phyloP scores from a whole-genome alignment of 345 rosid species.

The Zanthoxylum bungeanum region DNA sequence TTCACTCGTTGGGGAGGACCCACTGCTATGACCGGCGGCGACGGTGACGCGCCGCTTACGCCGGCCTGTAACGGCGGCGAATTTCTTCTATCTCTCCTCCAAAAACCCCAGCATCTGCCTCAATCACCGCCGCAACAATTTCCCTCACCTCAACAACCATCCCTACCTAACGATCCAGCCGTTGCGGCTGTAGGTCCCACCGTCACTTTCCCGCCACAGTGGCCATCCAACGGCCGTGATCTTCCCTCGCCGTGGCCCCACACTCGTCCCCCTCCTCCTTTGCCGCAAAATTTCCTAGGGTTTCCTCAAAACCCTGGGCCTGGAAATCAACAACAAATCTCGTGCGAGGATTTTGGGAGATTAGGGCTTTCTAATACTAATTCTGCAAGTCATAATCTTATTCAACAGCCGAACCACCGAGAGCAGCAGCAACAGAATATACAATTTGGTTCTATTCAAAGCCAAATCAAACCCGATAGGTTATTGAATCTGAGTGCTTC shows the following conservation, averaged over 20 bases:
- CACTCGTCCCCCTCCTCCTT: constrained; percentile 34
- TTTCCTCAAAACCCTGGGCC: constrained; percentile 42
- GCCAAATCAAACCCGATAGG: constrained; percentile 35
- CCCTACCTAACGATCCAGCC: constrained; percentile 62
- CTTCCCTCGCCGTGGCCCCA: constrained; percentile 24
- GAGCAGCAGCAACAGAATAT: constrained; percentile 38
- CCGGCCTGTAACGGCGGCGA: constrained; percentile 65
- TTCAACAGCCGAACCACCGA: constrained; percentile 33
- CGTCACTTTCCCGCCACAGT: constrained; percentile 31
- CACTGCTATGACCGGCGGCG: constrained; percentile 53
- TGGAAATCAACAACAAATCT: constrained; percentile 22
- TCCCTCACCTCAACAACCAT: constrained; percentile 21
- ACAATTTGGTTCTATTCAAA: constrained; percentile 58
- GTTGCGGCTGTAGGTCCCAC: constrained; percentile 79
- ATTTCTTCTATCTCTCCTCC: constrained; percentile 76
- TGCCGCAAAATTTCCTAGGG: constrained; percentile 46
- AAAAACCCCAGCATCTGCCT: constrained; percentile 34
- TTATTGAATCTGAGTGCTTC: constrained; percentile 25
- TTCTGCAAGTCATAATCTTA: constrained; percentile 29
- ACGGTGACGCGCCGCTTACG: constrained; percentile 46
- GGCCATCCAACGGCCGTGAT: constrained; percentile 47
- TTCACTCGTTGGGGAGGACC: neutral
- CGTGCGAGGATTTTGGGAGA: constrained; percentile 43
- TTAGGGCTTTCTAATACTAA: constrained; percentile 41
- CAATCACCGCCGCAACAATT: constrained; percentile 22